These are phyloP conservation scores for Venturia effusa DNA, from an alignment of 2,329 filamentous ascomycete species.

Conservation along the genomic window DNA sequence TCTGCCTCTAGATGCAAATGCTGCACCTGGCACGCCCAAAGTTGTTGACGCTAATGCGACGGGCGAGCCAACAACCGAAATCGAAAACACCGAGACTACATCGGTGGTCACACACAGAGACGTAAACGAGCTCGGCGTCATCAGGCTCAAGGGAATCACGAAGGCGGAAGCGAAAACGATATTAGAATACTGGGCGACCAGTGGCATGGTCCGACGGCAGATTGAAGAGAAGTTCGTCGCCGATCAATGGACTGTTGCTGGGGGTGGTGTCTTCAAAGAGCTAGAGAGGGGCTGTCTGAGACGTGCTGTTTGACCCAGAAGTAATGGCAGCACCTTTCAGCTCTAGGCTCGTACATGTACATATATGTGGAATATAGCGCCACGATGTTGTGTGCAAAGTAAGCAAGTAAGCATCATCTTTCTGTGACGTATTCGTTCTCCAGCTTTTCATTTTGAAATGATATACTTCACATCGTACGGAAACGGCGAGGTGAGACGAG, in stretches of 20 bases:
- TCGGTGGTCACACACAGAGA: constrained; percentile 29
- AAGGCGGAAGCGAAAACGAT: constrained; percentile 65
- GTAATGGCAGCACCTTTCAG: not conserved
- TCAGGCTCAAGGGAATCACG: constrained; percentile 55
- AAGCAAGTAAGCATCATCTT: too few relatives aligned
- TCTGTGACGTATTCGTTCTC: too few relatives aligned
- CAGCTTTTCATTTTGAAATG: too few relatives aligned
- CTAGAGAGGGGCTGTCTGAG: constrained; percentile 8
- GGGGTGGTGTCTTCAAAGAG: constrained; percentile 67
- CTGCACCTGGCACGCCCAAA: not conserved
- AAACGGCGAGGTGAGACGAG: too few relatives aligned
- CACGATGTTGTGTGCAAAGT: too few relatives aligned
- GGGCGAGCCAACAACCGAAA: constrained; percentile 34
- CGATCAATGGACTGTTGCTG: constrained; percentile 76
- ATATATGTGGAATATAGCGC: not conserved
- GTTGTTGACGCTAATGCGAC: not conserved
- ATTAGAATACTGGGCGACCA: constrained; percentile 89
- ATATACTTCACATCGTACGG: too few relatives aligned
- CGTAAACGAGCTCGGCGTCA: constrained; percentile 10
- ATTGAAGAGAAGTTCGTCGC: constrained; percentile 62
- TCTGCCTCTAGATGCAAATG: constrained; percentile 15
- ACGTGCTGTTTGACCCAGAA: not conserved
- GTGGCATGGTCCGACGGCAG: constrained; percentile 61
- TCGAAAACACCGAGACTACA: constrained; percentile 38
- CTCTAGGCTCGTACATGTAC: not conserved